phyloP scores from a whole-genome alignment of 495 filamentous ascomycete genomes.

The Cryomyces minteri region DNA sequence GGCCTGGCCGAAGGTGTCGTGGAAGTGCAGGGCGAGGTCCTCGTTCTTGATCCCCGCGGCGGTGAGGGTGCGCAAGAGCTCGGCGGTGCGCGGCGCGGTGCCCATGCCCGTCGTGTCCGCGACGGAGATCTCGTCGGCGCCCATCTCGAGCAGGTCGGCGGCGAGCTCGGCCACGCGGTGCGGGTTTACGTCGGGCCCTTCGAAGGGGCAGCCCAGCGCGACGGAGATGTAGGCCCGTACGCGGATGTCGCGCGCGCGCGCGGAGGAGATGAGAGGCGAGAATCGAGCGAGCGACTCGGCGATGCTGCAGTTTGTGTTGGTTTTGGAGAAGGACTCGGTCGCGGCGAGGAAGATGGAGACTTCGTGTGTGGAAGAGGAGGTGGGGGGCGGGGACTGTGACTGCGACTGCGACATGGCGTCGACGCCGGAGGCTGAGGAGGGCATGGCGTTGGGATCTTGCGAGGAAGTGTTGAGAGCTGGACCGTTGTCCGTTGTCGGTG shows the following conservation, averaged over 20 bases:
- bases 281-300: slow-evolving; percentile 63
- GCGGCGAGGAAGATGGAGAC: slow-evolving; percentile 86
- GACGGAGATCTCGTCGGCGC: slow-evolving; percentile 82
- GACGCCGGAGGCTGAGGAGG: slow-evolving; percentile 10
- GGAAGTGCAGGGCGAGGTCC: slow-evolving; percentile 85
- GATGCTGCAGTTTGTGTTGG: slow-evolving; percentile 84
- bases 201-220: slow-evolving; percentile 85
- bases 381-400: slow-evolving; percentile 8
- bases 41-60: slow-evolving; percentile 60
- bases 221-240: slow-evolving; percentile 93
- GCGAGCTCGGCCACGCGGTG: slow-evolving; percentile 69
- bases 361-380: slow-evolving; percentile 34
- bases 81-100: slow-evolving; percentile 60
- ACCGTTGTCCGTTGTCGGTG: slow-evolving; percentile 14
- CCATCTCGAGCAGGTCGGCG: slow-evolving; percentile 73
- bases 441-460: slow-evolving; percentile 23
- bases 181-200: slow-evolving; percentile 67
- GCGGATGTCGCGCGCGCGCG: slow-evolving; percentile 49
- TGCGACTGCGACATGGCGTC: slow-evolving; percentile 8
- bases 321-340: slow-evolving; percentile 76
- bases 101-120: slow-evolving; percentile 97
- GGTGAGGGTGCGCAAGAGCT: slow-evolving; percentile 48
- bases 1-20: slow-evolving; percentile 93
- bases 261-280: slow-evolving; percentile 51
- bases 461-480: slow-evolving; percentile 26